These are phyloP conservation scores for Haberlea rhodopensis DNA, from an alignment of 257 asterid species.

Conservation along the genomic window DNA sequence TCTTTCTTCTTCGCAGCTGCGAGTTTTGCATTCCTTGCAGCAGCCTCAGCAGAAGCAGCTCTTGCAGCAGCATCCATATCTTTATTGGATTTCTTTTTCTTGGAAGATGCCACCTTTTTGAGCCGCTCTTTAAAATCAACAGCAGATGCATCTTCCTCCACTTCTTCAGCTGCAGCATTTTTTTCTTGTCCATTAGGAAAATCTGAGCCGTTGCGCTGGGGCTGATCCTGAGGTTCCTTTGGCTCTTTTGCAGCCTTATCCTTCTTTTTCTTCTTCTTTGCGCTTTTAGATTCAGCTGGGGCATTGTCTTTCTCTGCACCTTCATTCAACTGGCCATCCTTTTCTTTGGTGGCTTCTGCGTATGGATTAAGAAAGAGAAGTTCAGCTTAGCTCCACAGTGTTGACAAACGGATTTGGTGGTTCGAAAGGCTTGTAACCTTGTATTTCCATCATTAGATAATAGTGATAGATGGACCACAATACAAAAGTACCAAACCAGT, in stretches of 20 bases:
- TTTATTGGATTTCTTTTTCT: conserved; percentile 84
- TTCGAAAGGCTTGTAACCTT: background rate
- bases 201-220: too few relatives aligned
- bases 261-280: conserved; percentile 92
- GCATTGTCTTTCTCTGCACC: conserved; percentile 55
- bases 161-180: conserved; percentile 35
- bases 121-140: conserved; percentile 70
- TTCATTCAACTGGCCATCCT: conserved; percentile 40
- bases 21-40: conserved; percentile 82
- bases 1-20: conserved; percentile 97
- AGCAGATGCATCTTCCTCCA: conserved; percentile 50
- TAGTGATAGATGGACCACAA: too few relatives aligned
- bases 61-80: conserved; percentile 84
- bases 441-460: background rate
- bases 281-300: conserved; percentile 73
- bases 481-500: background rate
- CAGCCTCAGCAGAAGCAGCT: conserved; percentile 89
- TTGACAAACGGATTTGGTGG: background rate
- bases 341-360: conserved; percentile 43
- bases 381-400: background rate
- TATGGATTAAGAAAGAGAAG: conserved; percentile 1
- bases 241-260: conserved; percentile 67
- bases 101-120: conserved; percentile 68
- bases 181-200: conserved; percentile 46
- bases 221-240: too few relatives aligned